These are phyloP conservation scores for Eleusine indica DNA, from an alignment of 176 grass and related monocot species.

Conservation along the genomic window DNA sequence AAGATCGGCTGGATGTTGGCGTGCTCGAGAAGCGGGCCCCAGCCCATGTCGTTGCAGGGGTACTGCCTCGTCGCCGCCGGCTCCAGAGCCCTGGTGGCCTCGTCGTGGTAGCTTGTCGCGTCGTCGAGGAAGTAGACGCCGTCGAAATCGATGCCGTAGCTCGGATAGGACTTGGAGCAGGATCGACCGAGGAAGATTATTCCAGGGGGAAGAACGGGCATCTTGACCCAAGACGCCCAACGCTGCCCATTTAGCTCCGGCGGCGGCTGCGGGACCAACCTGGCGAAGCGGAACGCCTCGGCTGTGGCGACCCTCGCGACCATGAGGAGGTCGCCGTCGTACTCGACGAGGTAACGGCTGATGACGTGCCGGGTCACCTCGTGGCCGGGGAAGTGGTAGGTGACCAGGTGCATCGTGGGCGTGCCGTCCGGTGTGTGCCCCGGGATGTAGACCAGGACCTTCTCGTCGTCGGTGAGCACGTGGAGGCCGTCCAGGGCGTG, in stretches of 20 bases:
- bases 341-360: not conserved
- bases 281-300: not conserved
- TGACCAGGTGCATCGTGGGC: not conserved
- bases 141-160: not conserved
- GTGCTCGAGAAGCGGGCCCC: not conserved
- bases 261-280: not conserved
- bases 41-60: not conserved
- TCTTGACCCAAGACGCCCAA: not conserved
- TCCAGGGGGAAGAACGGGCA: not conserved
- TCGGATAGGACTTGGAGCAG: not conserved
- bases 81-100: not conserved
- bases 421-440: not conserved
- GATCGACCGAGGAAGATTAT: not conserved
- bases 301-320: not conserved
- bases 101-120: not conserved
- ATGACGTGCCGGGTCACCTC: not conserved
- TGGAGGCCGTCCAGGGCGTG: not conserved
- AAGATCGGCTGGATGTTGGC: not conserved
- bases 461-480: not conserved
- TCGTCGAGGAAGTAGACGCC: constrained; percentile 11
- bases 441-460: not conserved
- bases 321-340: not conserved
- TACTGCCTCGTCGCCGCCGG: not conserved
- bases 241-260: not conserved
- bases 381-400: not conserved